Evolutionary conservation across 2,329 filamentous ascomycete species (phyloP), one percentile per base, ranked within the genome.

Genomic region (Ophiostoma montium): DNA sequence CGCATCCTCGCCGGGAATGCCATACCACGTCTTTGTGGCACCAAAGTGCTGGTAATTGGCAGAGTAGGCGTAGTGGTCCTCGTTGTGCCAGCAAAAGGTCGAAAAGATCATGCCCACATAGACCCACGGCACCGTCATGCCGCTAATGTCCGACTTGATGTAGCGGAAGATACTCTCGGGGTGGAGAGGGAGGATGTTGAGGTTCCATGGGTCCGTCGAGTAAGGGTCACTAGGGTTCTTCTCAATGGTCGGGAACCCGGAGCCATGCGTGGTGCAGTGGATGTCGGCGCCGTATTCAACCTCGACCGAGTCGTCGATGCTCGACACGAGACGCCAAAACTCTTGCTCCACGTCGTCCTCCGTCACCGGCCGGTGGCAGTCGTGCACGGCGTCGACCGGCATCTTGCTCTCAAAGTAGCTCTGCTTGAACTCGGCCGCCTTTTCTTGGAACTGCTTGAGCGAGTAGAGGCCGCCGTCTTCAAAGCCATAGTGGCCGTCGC

Each of bases 41-140:
- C 92, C 92, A 59, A 98, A 94, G 59, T 98, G 92, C 63, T 98
- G 92, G 59, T 96, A 98, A 57, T 98, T 98, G 47, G 92, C 85
- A 1, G 92, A 98, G 62, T 96, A 98, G 2, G 92, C 84, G 62
- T 95, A 95, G 61, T 98, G 92, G 60, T 98, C 92, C 61, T 98
- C 92, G 55, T 95, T 95, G 63, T 98, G 92, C 92, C 92, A 98
- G 65, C 92, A 98, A 61, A 98, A 98, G 0, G 92, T 96, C 0
- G 92, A 98, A 63, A 98, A 98, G 35, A 94, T 94, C 92, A 98
- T 98, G 53, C 92, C 92, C 4, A 98, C 92, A 61, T 98, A 98
- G 3, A 98, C 80, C 92, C 92, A 98, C 0, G 92, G 92, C 8
- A 98, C 90, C 0, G 92, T 98, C 92, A 98, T 98, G 35, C 92